Evolutionary conservation across 352 stramenopile genomes (phyloP), one percentile per base, ranked within the genome.

Genomic region (Globisporangium cederbergense): DNA sequence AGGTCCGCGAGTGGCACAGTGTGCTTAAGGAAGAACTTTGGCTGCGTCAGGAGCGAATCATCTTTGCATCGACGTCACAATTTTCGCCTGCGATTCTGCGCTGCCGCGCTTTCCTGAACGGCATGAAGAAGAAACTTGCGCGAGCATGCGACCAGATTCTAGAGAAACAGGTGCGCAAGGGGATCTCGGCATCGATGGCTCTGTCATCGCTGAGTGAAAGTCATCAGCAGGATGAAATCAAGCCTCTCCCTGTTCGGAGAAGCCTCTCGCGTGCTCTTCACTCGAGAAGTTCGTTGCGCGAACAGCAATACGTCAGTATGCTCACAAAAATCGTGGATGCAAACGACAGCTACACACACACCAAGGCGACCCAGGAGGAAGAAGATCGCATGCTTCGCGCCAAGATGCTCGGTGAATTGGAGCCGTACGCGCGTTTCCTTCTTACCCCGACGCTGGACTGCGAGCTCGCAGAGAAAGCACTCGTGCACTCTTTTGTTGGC

Each of bases 401-500:
- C 8, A 57, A 58, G 36, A 18, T n/a, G 40, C 53, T 81, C 2
- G 78, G 82, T 3, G 76, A 89, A 11, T 75, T 83, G 32, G 72
- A 78, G 16, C 60, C 72, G 0, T 91, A 90, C 38, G 77, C 69
- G 8, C 73, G 74, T 1, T 78, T 77, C 42, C 59, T 91, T 7
- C 66, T 86, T 40, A 75, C 77, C 3, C 62, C 78, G 6, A 82
- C 76, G 13, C 65, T 89, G 0, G 68, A 91, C 22, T 69, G 79
- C 30, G 77, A 86, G 4, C 55, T 59, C 5, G 77, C 72, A 32
- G 80, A 91, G 52, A 60, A 68, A 10, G 60, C 64, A 1, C 60
- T 89, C 0, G 74, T 90, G 0, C 78, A 78, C 7, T 88, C 63
- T 30, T 91, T 89, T 32, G 82, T 83, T 0, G 80, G 80, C 4